Percentiles rank a stretch among this genome's conserved stretches.
Evolutionary conservation across 257 asterid genomes (phyloP).

Genomic region (Nicotiana otophora): DNA sequence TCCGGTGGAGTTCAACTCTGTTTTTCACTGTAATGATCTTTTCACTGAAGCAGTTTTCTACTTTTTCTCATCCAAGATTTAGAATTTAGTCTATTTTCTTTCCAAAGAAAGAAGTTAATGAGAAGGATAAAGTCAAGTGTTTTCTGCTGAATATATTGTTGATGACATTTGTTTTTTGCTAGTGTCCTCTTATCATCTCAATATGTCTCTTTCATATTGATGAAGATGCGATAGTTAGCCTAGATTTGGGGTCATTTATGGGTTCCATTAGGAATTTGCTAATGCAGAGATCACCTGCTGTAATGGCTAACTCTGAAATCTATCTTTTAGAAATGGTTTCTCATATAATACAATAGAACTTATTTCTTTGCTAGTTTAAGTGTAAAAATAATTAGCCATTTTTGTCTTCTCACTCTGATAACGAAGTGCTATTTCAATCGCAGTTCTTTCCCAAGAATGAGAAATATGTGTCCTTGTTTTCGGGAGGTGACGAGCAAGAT

Average conservation of each 20-base stretch:
- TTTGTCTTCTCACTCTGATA: conserved; percentile 3
- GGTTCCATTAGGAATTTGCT: background rate
- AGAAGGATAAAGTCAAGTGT: background rate
- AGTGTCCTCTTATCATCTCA: background rate
- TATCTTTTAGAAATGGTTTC: background rate
- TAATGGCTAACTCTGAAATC: background rate
- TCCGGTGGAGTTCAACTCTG: background rate
- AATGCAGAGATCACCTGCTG: background rate
- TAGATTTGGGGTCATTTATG: background rate
- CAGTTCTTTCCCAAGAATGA: conserved; percentile 98
- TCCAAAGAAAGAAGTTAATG: background rate
- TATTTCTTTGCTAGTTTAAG: background rate
- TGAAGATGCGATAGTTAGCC: background rate
- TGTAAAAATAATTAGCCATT: background rate
- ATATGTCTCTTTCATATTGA: background rate
- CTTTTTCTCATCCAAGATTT: background rate
- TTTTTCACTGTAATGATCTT: background rate
- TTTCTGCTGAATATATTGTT: background rate
- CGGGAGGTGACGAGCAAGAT: conserved; percentile 77
- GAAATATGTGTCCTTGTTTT: conserved; percentile 71
- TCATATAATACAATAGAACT: background rate
- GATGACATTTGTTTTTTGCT: background rate
- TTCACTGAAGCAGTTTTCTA: background rate
- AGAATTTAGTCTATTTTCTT: background rate
- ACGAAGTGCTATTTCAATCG: conserved; percentile 12